A percentile compares a stretch with the other conserved stretches of the same genome.
Conservation (phyloP, 192 early-diverging fungal species). For the Podila verticillata region DNA sequence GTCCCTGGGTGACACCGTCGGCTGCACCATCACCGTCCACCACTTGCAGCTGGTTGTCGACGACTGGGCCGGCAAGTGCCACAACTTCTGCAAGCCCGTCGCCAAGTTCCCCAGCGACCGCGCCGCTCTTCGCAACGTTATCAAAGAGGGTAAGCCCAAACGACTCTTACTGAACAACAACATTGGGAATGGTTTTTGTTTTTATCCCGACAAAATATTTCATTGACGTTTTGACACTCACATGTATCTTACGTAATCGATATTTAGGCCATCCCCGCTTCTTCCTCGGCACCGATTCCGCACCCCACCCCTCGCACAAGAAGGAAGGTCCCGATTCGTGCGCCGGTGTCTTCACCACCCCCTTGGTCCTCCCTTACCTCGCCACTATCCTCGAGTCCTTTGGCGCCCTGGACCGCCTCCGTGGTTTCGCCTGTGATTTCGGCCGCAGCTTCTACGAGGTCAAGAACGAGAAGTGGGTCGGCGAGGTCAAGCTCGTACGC, state of each 20-base stretch:
- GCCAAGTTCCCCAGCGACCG: constrained; percentile 96
- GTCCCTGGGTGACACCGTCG: constrained; percentile 90
- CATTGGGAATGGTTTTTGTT: neutral
- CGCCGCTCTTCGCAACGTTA: constrained; percentile 82
- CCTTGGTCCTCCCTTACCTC: constrained; percentile 84
- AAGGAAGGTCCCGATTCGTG: constrained; percentile 87
- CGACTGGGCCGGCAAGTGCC: constrained; percentile 97
- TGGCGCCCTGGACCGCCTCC: constrained; percentile 82
- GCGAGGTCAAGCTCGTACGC: constrained; percentile 55
- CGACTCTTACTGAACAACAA: constrained; percentile 5
- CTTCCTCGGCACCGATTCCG: constrained; percentile 97
- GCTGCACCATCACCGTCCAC: constrained; percentile 95
- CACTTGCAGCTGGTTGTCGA: constrained; percentile 92
- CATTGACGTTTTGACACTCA: neutral
- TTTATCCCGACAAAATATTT: neutral
- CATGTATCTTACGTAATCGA: neutral
- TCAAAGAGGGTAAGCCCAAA: constrained; percentile 69
- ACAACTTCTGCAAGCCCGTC: constrained; percentile 99
- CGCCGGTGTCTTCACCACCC: constrained; percentile 95
- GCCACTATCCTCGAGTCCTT: constrained; percentile 90
- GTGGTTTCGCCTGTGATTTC: constrained; percentile 84
- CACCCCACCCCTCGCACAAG: constrained; percentile 87
- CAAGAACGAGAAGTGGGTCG: constrained; percentile 57
- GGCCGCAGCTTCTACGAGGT: constrained; percentile 90
- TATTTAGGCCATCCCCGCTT: constrained; percentile 86